Conservation (phyloP, 345 rosid species). For the Gossypium bickii region DNA sequence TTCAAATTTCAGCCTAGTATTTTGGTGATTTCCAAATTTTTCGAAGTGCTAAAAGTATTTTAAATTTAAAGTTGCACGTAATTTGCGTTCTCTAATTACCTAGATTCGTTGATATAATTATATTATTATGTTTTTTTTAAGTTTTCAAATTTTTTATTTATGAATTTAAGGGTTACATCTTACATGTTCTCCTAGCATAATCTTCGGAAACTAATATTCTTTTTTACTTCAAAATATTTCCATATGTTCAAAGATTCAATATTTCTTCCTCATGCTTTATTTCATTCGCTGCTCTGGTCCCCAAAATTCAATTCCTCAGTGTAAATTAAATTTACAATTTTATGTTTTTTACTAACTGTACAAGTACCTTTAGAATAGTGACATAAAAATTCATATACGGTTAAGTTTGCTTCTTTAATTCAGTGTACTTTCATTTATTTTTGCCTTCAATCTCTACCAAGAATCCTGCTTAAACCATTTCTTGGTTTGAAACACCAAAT, state of each 20-base stretch:
- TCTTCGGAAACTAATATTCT: conserved; percentile 4
- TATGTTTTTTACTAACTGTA: neutral
- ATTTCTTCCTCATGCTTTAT: conserved; percentile 18
- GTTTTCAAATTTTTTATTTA: neutral
- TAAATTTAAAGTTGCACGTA: neutral
- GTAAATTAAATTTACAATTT: neutral
- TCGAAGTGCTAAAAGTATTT: neutral
- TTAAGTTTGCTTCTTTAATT: neutral
- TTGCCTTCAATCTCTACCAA: neutral
- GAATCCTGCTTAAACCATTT: neutral
- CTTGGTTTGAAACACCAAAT: neutral
- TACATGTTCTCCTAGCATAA: conserved; percentile 21
- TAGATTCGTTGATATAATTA: neutral
- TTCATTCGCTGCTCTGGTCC: conserved; percentile 20
- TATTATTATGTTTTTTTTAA: neutral
- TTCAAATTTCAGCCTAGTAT: neutral
- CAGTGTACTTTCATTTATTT: neutral
- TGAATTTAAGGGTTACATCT: conserved; percentile 18
- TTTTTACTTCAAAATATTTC: neutral
- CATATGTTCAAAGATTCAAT: neutral
- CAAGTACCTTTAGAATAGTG: neutral
- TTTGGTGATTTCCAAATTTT: neutral
- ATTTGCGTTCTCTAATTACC: neutral
- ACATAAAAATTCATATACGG: neutral
- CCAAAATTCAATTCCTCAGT: neutral